Percentiles rank a stretch among this genome's conserved stretches.
Evolutionary conservation across 2,329 filamentous ascomycete genomes (phyloP).

Genomic region (Penicillium polonicum): DNA sequence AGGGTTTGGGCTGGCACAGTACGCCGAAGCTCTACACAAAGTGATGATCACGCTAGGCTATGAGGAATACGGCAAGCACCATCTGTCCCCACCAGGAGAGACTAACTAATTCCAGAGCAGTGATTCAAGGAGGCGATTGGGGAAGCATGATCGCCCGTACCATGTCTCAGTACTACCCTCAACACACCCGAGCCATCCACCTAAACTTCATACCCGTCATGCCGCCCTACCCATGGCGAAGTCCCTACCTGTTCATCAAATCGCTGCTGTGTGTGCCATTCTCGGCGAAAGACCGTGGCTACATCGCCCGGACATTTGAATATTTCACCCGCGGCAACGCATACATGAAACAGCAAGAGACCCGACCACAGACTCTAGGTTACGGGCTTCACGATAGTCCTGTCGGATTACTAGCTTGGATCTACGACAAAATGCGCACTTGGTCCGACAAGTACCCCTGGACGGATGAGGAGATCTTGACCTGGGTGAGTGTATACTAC

Average conservation of each 20-base stretch:
- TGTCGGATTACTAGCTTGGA: constrained; percentile 70
- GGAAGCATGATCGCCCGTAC: constrained; percentile 63
- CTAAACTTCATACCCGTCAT: constrained; percentile 57
- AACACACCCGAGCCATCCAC: constrained; percentile 59
- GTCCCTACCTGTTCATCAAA: constrained; percentile 55
- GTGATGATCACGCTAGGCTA: constrained; percentile 70
- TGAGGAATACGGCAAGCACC: constrained; percentile 51
- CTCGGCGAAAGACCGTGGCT: constrained; percentile 25
- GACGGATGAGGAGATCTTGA: constrained; percentile 73
- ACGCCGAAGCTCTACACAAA: constrained; percentile 64
- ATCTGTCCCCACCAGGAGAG: background rate
- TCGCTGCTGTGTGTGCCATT: constrained; percentile 33
- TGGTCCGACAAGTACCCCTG: constrained; percentile 73
- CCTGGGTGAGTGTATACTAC: constrained; percentile 72
- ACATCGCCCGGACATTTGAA: constrained; percentile 22
- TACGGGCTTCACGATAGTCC: constrained; percentile 70
- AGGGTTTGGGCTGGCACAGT: constrained; percentile 60
- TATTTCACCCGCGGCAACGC: constrained; percentile 34
- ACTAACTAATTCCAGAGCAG: constrained; percentile 14
- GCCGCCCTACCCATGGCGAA: constrained; percentile 51
- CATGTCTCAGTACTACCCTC: constrained; percentile 60
- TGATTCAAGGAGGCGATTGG: constrained; percentile 68
- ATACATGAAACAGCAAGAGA: constrained; percentile 62
- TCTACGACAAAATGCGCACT: constrained; percentile 76
- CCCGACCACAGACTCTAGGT: constrained; percentile 70